Evolutionary conservation across 2,329 filamentous ascomycete species (phyloP).

Genomic region (Fusarium dlaminii): DNA sequence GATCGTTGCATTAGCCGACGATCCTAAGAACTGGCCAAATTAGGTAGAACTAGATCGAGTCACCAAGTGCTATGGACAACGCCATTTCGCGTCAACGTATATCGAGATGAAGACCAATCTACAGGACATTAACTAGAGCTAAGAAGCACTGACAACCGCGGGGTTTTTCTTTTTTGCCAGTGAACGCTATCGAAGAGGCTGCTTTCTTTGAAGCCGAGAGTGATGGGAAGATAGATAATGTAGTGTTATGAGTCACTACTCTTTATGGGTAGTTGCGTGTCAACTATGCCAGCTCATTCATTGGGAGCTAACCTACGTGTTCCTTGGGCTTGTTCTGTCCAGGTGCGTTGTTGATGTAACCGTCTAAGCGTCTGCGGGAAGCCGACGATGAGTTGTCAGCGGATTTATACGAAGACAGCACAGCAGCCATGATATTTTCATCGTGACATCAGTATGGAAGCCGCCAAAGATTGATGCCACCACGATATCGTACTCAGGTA

Average conservation of each 20-base stretch:
- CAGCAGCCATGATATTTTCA: not conserved
- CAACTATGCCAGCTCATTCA: not conserved
- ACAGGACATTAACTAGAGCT: not conserved
- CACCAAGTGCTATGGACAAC: not conserved
- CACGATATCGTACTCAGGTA: not conserved
- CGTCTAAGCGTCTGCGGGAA: not conserved
- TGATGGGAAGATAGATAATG: constrained; percentile 1
- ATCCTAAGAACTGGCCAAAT: not conserved
- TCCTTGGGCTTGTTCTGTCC: not conserved
- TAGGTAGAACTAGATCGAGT: constrained; percentile 3
- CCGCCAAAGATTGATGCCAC: not conserved
- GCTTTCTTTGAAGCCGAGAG: not conserved
- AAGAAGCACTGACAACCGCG: not conserved
- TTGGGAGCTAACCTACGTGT: not conserved
- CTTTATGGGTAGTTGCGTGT: not conserved
- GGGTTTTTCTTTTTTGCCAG: not conserved
- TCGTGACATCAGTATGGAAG: not conserved
- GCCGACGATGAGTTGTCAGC: constrained; percentile 17
- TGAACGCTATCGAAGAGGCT: not conserved
- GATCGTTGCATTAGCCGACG: not conserved
- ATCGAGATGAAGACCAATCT: constrained; percentile 12
- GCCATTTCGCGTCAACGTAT: not conserved
- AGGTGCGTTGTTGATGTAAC: constrained; percentile 1
- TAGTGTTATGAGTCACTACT: not conserved
- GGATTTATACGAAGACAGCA: not conserved